These are phyloP conservation scores for Aplosporella prunicola DNA, from an alignment of 2,329 filamentous ascomycete genomes.

Conservation along the genomic window DNA sequence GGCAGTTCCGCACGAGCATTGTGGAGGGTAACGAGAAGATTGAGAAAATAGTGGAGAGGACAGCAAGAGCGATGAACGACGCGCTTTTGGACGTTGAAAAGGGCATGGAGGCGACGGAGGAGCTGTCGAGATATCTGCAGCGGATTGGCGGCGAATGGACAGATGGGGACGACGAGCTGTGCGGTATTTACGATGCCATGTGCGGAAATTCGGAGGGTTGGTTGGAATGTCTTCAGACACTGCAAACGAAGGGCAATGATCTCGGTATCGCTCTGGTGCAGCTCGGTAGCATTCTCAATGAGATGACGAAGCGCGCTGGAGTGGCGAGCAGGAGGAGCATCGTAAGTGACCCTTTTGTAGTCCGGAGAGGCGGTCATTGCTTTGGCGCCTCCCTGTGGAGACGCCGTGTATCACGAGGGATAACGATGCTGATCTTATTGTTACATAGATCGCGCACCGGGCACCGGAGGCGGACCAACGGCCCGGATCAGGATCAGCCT, in stretches of 20 bases:
- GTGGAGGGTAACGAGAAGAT: conserved; percentile 84
- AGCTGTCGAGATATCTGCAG: conserved; percentile 67
- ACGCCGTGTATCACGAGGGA: too few species aligned
- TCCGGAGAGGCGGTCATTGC: too few species aligned
- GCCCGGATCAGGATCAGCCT: conserved; percentile 10
- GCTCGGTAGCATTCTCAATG: conserved; percentile 66
- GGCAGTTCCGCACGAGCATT: conserved; percentile 70
- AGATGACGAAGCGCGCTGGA: conserved; percentile 79
- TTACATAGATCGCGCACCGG: conserved; percentile 8
- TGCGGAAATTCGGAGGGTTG: conserved; percentile 86
- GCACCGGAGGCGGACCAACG: conserved; percentile 7
- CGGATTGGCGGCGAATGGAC: conserved; percentile 54
- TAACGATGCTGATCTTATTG: too few species aligned
- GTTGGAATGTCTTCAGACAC: conserved; percentile 67
- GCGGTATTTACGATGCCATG: conserved; percentile 79
- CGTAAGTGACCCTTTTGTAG: conserved; percentile 53
- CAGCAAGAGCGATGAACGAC: conserved; percentile 65
- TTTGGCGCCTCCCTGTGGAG: too few species aligned
- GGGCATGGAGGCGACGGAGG: conserved; percentile 64
- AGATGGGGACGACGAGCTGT: conserved; percentile 49
- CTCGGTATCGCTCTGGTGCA: conserved; percentile 62
- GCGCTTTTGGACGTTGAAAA: conserved; percentile 69
- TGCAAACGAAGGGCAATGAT: conserved; percentile 62
- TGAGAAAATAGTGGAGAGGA: conserved; percentile 77
- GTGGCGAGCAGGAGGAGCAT: conserved; percentile 70